Evolutionary conservation across 208 protist genomes (phyloP).

Genomic region (Wallacemonas sp.): DNA sequence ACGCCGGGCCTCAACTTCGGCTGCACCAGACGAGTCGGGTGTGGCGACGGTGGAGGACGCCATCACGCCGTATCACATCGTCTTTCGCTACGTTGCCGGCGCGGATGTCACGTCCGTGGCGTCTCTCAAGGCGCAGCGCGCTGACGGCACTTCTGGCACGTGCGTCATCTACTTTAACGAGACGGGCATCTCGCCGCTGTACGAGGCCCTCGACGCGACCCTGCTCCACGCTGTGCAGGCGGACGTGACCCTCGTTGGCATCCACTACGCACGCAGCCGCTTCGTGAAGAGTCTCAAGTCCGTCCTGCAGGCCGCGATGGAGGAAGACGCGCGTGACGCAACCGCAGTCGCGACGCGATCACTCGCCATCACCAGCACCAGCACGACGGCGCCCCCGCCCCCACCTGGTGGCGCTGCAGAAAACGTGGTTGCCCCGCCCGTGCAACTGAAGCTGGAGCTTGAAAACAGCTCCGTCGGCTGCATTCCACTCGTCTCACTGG

Average conservation of each 20-base stretch:
- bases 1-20: background rate
- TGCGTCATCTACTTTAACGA: constrained; percentile 63
- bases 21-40: background rate
- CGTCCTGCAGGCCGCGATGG: constrained; percentile 12
- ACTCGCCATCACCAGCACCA: too few species aligned
- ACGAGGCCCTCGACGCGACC: constrained; percentile 31
- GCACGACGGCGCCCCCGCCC: too few species aligned
- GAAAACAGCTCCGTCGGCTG: constrained; percentile 49
- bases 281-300: constrained; percentile 36
- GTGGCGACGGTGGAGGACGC: background rate
- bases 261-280: constrained; percentile 61
- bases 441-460: constrained; percentile 73
- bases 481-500: constrained; percentile 43
- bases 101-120: background rate
- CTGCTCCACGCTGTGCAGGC: constrained; percentile 42
- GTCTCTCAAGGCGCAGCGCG: constrained; percentile 7
- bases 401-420: too few species aligned
- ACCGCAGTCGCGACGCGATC: too few species aligned
- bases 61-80: background rate
- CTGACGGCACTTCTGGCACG: constrained; percentile 25
- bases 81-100: constrained; percentile 1
- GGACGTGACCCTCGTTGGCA: constrained; percentile 61
- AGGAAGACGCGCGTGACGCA: constrained; percentile 15
- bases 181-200: constrained; percentile 37
- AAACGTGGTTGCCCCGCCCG: too few species aligned